These are phyloP conservation scores for Nicotiana undulata DNA, from an alignment of 257 asterid genomes.

Conservation along the genomic window DNA sequence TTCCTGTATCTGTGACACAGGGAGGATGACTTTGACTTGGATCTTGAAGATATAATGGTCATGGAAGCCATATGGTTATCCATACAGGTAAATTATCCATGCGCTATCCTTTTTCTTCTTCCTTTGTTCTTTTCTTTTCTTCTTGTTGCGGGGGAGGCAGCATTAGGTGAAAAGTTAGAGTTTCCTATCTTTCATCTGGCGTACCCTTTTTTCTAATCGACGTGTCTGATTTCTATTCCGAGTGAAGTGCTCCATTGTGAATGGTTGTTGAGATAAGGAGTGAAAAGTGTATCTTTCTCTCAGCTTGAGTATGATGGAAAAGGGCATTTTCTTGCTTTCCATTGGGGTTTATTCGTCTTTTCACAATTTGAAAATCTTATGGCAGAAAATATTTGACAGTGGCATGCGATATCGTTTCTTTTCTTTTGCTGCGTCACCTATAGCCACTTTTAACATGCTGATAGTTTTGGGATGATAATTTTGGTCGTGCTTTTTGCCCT, in stretches of 20 bases:
- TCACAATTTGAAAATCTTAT: neutral
- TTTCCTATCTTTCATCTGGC: neutral
- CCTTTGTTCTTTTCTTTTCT: neutral
- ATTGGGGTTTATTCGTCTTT: neutral
- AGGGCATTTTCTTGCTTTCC: neutral
- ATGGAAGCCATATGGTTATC: slow-evolving; percentile 99
- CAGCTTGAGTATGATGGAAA: neutral
- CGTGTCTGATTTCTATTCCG: neutral
- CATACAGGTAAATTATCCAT: slow-evolving; percentile 59
- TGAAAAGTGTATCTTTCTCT: neutral
- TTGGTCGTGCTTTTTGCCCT: neutral
- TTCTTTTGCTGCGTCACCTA: neutral
- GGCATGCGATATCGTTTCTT: neutral
- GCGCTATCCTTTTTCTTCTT: neutral
- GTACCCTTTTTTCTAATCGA: neutral
- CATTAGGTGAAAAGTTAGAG: neutral
- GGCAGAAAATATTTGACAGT: neutral
- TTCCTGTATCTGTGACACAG: slow-evolving; percentile 29
- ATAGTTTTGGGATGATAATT: neutral
- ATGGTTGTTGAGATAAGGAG: neutral
- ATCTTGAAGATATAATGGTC: slow-evolving; percentile 98
- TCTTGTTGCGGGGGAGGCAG: neutral
- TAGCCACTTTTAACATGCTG: neutral
- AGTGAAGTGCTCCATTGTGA: neutral
- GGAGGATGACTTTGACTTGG: slow-evolving; percentile 87